Conservation (phyloP, 1,284 basidiomycete genomes). For the Trametes sp. region DNA sequence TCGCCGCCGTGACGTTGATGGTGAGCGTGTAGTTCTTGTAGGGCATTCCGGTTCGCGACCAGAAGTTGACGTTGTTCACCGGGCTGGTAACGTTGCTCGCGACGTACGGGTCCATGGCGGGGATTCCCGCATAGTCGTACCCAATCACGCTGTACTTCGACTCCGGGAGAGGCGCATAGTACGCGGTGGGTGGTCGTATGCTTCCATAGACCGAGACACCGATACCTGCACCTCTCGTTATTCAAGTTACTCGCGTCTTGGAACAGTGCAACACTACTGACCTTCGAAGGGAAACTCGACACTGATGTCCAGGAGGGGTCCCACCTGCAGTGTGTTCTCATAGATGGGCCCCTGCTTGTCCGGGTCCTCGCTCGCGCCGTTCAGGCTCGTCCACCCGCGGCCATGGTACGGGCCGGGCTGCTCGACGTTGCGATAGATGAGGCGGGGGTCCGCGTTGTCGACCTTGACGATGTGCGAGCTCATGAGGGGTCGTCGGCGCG, state of each 20-base stretch:
- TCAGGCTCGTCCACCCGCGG: background rate
- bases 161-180: constrained; percentile 1
- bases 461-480: constrained; percentile 1
- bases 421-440: background rate
- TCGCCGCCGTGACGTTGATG: constrained; percentile 22
- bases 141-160: constrained; percentile 13
- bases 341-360: constrained; percentile 6
- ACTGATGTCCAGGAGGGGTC: constrained; percentile 2
- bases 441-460: constrained; percentile 2
- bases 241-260: background rate
- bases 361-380: constrained; percentile 5
- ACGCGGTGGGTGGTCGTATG: background rate
- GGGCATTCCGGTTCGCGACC: constrained; percentile 7
- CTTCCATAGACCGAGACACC: constrained; percentile 7
- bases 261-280: background rate
- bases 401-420: constrained; percentile 4
- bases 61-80: constrained; percentile 16
- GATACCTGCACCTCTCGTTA: background rate
- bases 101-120: constrained; percentile 7
- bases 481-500: background rate
- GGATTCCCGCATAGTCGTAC: constrained; percentile 13
- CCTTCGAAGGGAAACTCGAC: constrained; percentile 9
- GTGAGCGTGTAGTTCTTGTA: constrained; percentile 13
- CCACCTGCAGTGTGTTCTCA: constrained; percentile 9
- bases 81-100: constrained; percentile 14